Evolutionary conservation across 176 grass and related monocot genomes (phyloP), one percentile per base, ranked within the genome.

Genomic region (Lolium multiflorum): DNA sequence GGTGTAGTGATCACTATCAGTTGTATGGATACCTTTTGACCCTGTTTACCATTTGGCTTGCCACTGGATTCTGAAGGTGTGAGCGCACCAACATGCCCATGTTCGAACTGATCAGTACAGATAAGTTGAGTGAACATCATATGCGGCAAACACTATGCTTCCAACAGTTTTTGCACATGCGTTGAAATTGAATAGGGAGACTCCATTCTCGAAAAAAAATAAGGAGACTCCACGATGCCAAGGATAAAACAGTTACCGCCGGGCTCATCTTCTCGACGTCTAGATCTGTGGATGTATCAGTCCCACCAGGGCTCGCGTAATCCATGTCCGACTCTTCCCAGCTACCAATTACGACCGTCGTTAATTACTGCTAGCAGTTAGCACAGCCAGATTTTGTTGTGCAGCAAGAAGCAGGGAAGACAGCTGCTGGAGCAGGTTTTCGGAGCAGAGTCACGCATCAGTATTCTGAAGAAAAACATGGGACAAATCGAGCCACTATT

Each of bases 271-370:
- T 80, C 47, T 91, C 93, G 44, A 76, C 64, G 50, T 89, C 93
- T 47, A 79, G 83, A 89, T 98, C 91, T 71, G 91, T 94, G 20
- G 93, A 98, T 44, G 91, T 90, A 79, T 95, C 93, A 11, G 89
- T 95, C 87, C 88, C 71, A 6, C 71, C 86, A 17, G 89, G 91
- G 58, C 93, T 98, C 4, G 86, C 63, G 55, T 91, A 87, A 81
- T 79, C 89, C 93, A 98, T 98, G 26, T 28, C 73, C 74, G 77
- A 81, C n/a, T 38, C 26, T 17, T 66, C 63, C 63, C 13, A 35
- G 24, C 24, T 28, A 31, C 71, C 21, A 74, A 26, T 13, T 21
- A 7, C 10, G 3, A 11, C 71, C 14, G 44, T 74, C 12, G 10
- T n/a, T 44, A 21, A 46, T 72, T 14, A 4, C 39, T 24, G 2